Conservation (phyloP, 2,329 filamentous ascomycete species). For the Dothideomycetidae sp. region DNA sequence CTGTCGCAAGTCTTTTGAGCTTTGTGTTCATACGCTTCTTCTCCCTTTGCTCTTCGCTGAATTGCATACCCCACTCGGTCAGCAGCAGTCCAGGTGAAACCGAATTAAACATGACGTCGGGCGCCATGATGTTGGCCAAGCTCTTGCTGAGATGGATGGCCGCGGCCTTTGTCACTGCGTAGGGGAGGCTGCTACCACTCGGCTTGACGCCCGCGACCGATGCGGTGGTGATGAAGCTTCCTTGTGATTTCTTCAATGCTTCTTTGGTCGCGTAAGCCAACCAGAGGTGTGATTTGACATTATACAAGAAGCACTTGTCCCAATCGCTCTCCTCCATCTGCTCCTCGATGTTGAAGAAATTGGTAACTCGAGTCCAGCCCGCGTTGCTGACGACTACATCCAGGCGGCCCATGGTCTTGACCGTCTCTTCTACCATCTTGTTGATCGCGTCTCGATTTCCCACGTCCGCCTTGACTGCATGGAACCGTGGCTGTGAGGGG, state of each 20-base stretch:
- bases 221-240: conserved; percentile 50
- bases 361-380: conserved; percentile 28
- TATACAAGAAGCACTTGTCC: conserved; percentile 46
- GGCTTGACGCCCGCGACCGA: conserved; percentile 50
- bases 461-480: conserved; percentile 33
- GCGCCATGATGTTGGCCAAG: conserved; percentile 39
- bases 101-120: conserved; percentile 44
- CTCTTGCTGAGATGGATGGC: conserved; percentile 41
- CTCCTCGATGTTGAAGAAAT: conserved; percentile 36
- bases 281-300: conserved; percentile 49
- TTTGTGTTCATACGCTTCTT: conserved; percentile 19
- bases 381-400: conserved; percentile 32
- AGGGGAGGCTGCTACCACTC: conserved; percentile 43
- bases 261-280: conserved; percentile 42
- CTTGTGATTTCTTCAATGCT: conserved; percentile 42
- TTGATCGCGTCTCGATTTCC: conserved; percentile 29
- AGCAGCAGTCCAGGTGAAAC: conserved; percentile 39
- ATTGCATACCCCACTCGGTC: conserved; percentile 36
- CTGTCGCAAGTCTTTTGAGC: conserved; percentile 14
- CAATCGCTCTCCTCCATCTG: conserved; percentile 44
- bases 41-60: conserved; percentile 31
- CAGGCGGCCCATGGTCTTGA: conserved; percentile 32
- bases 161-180: conserved; percentile 25
- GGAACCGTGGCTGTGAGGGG: conserved; percentile 24
- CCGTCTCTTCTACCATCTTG: conserved; percentile 29